Base-by-base conservation (phyloP, 1,284 basidiomycete genomes). In the Thecaphora thlaspeos region DNA sequence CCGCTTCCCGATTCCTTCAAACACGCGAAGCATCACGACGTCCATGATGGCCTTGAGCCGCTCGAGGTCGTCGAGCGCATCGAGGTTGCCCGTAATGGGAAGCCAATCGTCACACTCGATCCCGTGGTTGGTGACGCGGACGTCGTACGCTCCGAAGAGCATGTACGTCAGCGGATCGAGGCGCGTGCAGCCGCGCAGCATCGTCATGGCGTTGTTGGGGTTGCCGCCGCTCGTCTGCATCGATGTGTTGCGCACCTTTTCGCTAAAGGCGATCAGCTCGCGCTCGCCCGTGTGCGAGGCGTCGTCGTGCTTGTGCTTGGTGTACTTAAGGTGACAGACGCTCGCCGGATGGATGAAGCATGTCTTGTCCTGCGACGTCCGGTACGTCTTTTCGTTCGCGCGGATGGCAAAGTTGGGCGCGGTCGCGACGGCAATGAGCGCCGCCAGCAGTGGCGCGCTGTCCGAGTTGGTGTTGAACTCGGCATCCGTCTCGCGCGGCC, bases 371-470 rank as follows among this genome's bases (percentile, higher is more conserved):
- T 87, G 85, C 17, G 85, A 82, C 2, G 93, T 96, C 21, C 90
- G 83, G 68, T 87, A 87, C 1, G 82, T 82, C 75, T 83, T 87
- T 45, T 88, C 87, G 7, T 85, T 84, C n/a, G 84, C 85, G 34
- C 88, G 82, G 48, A 96, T 85, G 2, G 90, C 92, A 80, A 92
- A 95, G 78, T 95, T 94, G n/a, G 93, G 93, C 65, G 92, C 90
- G 0, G 85, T 85, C 0, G 90, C 90, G 48, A 91, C 85, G 2
- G 91, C 86, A 66, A 96, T 88, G 48, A 97, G 81, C 2, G 88
- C 90, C 12, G 89, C 86, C 18, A 95, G 81, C n/a, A 96, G 79
- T 15, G 93, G 88, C 7, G 87, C 78, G 38, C 86, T 89, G 48
- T 88, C 82, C 30, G 84, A 84, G 73, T 96, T 90, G 41, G 49